phyloP scores from a whole-genome alignment of 106 monocot genomes.

The Xerophyta viscosa region DNA sequence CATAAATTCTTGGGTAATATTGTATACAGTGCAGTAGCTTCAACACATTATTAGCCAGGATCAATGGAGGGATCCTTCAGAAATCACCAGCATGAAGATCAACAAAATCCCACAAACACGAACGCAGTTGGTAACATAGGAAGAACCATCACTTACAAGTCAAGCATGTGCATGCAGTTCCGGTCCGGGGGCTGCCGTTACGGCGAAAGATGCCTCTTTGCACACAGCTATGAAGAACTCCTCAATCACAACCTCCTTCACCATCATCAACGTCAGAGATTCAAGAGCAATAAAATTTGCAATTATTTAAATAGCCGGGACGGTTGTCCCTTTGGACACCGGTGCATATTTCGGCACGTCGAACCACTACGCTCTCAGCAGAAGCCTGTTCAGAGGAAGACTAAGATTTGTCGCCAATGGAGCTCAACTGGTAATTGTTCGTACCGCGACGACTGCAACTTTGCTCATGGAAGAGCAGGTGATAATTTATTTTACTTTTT shows the following conservation, averaged over 20 bases:
- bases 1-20: no score
- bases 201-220: neutral
- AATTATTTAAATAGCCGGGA: neutral
- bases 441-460: neutral
- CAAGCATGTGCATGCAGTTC: conserved; percentile 1
- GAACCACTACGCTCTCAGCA: neutral
- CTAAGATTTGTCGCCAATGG: neutral
- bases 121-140: no score
- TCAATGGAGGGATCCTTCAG: no score
- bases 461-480: neutral
- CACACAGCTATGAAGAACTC: neutral
- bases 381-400: neutral
- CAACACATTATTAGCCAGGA: no score
- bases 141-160: no score
- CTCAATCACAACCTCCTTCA: neutral
- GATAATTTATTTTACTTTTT: neutral
- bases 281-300: neutral
- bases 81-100: no score
- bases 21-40: no score
- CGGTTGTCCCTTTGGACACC: neutral
- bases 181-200: neutral
- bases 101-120: no score
- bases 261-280: neutral
- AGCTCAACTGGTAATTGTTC: neutral
- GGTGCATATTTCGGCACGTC: neutral